Evolutionary conservation across 2,329 filamentous ascomycete genomes (phyloP).

Genomic region (Sporothrix pallida): DNA sequence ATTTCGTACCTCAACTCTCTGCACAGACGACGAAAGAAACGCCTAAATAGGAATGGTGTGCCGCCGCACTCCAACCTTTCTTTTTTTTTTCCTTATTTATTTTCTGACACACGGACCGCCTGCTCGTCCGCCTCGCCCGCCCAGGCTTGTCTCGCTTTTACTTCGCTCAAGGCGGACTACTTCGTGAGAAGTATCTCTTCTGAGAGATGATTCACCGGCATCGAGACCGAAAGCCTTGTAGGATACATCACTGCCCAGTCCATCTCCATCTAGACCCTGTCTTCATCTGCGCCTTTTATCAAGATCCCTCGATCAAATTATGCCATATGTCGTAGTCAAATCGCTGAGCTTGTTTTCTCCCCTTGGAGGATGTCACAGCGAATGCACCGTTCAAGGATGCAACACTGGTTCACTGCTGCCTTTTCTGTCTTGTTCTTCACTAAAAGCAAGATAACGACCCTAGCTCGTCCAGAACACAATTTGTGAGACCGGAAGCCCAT

Average conservation of each 20-base stretch:
- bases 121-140: conserved; percentile 19
- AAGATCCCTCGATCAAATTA: not conserved
- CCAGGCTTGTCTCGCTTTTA: not conserved
- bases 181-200: not conserved
- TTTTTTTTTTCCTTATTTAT: too few relatives aligned
- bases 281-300: conserved; percentile 3
- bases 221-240: not conserved
- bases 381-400: not conserved
- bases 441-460: not conserved
- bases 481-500: conserved; percentile 24
- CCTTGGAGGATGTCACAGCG: not conserved
- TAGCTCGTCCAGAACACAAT: not conserved
- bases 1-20: not conserved
- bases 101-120: conserved; percentile 5
- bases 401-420: not conserved
- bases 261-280: not conserved
- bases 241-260: too few relatives aligned
- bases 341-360: not conserved
- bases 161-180: too few relatives aligned
- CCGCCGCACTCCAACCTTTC: not conserved
- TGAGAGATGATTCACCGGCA: not conserved
- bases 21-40: conserved; percentile 3
- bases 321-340: not conserved
- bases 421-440: not conserved
- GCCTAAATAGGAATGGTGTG: not conserved